Conservation (phyloP, 306 rosid genomes). For the Heteromeles arbutifolia region DNA sequence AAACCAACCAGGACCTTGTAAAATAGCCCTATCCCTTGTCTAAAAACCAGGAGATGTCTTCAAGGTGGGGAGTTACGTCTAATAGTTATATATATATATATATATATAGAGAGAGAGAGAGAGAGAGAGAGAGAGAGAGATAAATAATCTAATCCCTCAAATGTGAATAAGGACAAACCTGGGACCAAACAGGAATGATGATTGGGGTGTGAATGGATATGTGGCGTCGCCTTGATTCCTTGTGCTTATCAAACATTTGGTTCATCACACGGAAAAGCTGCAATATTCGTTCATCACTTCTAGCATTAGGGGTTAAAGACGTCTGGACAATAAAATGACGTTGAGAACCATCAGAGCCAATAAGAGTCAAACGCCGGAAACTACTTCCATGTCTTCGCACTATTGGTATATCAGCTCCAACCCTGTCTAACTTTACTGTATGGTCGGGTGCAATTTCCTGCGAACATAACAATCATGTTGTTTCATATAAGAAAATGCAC, state of each 20-base stretch:
- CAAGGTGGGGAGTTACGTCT: not conserved
- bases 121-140: not conserved
- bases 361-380: conserved; percentile 89
- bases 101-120: not conserved
- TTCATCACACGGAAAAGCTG: conserved; percentile 99
- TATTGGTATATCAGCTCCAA: conserved; percentile 96
- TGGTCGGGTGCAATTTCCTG: conserved; percentile 99
- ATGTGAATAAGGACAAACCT: conserved; percentile 41
- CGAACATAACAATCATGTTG: not conserved
- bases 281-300: conserved; percentile 96
- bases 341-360: conserved; percentile 99
- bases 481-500: conserved; percentile 20
- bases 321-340: conserved; percentile 99
- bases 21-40: not conserved
- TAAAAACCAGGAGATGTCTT: not conserved
- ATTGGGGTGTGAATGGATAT: conserved; percentile 92
- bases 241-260: conserved; percentile 99
- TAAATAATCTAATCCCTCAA: not conserved
- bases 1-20: not conserved
- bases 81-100: not conserved
- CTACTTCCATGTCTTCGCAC: conserved; percentile 99
- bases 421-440: conserved; percentile 88
- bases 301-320: conserved; percentile 94
- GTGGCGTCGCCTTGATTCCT: conserved; percentile 98
- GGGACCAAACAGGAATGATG: conserved; percentile 99